These are phyloP conservation scores for Leccinum subgranulosum DNA, from an alignment of 768 basidiomycete species.

Conservation along the genomic window DNA sequence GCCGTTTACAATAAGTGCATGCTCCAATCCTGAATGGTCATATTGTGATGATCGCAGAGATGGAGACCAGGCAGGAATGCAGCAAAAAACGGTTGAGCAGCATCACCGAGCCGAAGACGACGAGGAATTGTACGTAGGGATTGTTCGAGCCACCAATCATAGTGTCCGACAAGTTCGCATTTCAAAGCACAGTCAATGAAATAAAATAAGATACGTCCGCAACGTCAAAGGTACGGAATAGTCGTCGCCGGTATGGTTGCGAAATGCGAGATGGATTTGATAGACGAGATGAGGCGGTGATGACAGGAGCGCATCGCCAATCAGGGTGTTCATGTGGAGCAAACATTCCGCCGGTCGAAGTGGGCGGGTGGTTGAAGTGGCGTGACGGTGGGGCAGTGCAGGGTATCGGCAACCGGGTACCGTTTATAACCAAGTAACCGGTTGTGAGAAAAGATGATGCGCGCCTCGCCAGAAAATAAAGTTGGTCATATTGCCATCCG, in stretches of 20 bases:
- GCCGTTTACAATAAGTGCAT: conserved; percentile 82
- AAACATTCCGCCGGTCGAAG: conserved; percentile 5
- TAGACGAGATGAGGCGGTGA: conserved; percentile 4
- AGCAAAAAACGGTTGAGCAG: conserved; percentile 4
- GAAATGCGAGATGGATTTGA: neutral
- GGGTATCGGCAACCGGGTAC: conserved; percentile 5
- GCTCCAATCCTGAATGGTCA: conserved; percentile 61
- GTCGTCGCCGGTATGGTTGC: conserved; percentile 1
- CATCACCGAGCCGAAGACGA: conserved; percentile 15
- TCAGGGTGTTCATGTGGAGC: conserved; percentile 4
- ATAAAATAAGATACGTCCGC: neutral
- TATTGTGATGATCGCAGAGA: conserved; percentile 6
- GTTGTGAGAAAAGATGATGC: neutral
- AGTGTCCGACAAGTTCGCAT: conserved; percentile 4
- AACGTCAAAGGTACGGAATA: neutral
- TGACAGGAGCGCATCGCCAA: conserved; percentile 11
- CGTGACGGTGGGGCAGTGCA: conserved; percentile 11
- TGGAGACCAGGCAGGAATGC: conserved; percentile 2
- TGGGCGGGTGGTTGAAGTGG: conserved; percentile 1
- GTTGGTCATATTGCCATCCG: neutral
- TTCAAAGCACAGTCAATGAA: neutral
- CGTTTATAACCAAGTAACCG: conserved; percentile 9
- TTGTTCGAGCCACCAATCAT: neutral
- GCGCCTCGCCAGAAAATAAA: conserved; percentile 1
- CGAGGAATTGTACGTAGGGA: neutral